Base-by-base conservation (phyloP, 177 flowering plant species). In the Vitis hybrid region DNA sequence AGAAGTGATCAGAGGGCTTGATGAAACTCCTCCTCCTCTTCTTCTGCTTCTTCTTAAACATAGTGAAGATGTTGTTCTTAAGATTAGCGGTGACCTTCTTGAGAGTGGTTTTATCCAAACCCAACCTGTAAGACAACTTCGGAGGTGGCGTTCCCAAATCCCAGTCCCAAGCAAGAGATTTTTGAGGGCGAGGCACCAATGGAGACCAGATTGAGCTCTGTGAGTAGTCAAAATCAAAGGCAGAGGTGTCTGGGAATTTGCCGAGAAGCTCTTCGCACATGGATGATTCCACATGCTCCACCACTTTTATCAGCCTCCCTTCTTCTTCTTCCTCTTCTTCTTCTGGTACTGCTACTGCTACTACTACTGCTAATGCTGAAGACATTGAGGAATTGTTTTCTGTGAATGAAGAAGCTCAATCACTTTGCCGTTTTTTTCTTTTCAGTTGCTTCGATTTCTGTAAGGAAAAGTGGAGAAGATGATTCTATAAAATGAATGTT, bases 171-270 rank as follows among this genome's bases (percentile, higher is more conserved):
- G 67, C 65, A 62, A 72, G 66, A 11, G 72, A 64, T 58, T 10
- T 58, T 61, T 68, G 58, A 18, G 66, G 13, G 0, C 86, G 85
- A 64, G 85, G 91, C 65, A 85, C 72, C 48, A 90, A 67, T 24
- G 98, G 98, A 35, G 98, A 93, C 97, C 97, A 93, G 50, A 93
- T 81, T 12, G 92, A 87, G 73, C 98, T 93, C 84, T 93, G 94
- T 0, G 90, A 32, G 80, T 93, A 93, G 76, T 93, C 90, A 80
- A 93, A 93, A 67, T 84, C 98, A 76, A 78, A 88, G 52, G 87
- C 84, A 0, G 95, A 87, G 71, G 81, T 83, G 75, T 93, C 95
- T 7, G 98, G 97, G 75, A 86, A 93, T 59, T 91, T 93, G 76
- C 79, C 61, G 75, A 90, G 90, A 27, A 93, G 91, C 58, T 86